phyloP scores from a whole-genome alignment of 768 basidiomycete species.

The Suillus fuscotomentosus region DNA sequence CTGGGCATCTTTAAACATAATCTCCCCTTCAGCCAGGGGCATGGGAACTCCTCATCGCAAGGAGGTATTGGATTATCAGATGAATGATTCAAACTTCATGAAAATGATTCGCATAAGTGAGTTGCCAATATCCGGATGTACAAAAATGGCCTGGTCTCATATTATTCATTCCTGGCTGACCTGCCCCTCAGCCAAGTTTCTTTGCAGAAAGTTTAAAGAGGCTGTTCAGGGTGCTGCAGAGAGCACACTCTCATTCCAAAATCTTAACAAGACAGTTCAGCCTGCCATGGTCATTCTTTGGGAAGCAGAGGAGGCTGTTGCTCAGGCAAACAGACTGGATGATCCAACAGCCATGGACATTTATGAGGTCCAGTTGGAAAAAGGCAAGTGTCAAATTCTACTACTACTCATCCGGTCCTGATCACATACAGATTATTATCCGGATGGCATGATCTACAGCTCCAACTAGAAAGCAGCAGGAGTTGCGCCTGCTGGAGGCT shows the following conservation, averaged over 20 bases:
- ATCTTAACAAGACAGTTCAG: background rate
- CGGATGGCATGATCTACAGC: no score
- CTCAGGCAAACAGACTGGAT: background rate
- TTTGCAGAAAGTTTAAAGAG: conserved; percentile 1
- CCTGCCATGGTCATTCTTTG: background rate
- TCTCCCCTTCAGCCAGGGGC: no score
- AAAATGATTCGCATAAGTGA: no score
- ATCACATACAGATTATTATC: no score
- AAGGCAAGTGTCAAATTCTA: no score
- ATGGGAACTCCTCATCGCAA: background rate
- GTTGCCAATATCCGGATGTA: no score
- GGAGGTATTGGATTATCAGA: conserved; percentile 23
- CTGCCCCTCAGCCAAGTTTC: background rate
- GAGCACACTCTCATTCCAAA: background rate
- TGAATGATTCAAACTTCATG: conserved; percentile 8
- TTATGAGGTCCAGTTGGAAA: conserved; percentile 3
- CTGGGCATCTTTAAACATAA: no score
- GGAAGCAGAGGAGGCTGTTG: background rate
- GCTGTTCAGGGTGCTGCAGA: background rate
- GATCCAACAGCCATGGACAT: conserved; percentile 6
- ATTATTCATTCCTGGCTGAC: no score
- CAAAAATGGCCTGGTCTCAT: no score
- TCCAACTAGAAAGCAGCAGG: no score
- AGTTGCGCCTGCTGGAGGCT: no score
- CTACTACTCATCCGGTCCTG: no score